Percentiles rank a stretch among this genome's conserved stretches.
Conservation (phyloP, 495 filamentous ascomycete species). For the Hypoxylon intermedium region DNA sequence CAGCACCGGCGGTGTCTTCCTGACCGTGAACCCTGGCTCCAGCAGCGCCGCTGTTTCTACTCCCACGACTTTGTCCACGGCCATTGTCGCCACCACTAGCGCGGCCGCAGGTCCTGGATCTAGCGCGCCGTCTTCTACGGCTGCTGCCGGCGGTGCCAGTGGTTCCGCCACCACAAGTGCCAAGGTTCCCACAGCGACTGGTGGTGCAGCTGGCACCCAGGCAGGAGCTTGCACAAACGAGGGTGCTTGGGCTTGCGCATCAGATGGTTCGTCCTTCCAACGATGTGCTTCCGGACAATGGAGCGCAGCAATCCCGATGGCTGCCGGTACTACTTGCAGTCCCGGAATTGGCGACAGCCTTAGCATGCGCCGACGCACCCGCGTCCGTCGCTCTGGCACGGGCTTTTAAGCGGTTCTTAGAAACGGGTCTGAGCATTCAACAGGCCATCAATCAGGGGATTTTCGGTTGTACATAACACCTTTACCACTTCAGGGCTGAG, state of each 20-base stretch:
- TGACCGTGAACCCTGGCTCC: conserved; percentile 28
- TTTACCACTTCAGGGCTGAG: conserved; percentile 7
- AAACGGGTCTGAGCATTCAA: not conserved
- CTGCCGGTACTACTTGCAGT: conserved; percentile 66
- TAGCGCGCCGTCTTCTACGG: conserved; percentile 24
- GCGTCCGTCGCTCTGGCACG: conserved; percentile 24
- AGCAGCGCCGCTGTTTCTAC: conserved; percentile 9
- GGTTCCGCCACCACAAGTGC: conserved; percentile 32
- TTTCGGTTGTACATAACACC: conserved; percentile 10
- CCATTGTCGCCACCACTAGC: conserved; percentile 25
- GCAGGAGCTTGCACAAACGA: conserved; percentile 57
- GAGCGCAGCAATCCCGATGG: conserved; percentile 60
- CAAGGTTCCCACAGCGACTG: conserved; percentile 20
- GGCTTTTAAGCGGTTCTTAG: conserved; percentile 1
- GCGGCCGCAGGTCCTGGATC: conserved; percentile 34
- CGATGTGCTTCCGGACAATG: conserved; percentile 70
- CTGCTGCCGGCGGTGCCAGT: conserved; percentile 15
- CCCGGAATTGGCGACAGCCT: conserved; percentile 59
- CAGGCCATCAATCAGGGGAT: not conserved
- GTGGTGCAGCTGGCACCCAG: conserved; percentile 23
- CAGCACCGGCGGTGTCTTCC: conserved; percentile 45
- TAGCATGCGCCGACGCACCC: conserved; percentile 32
- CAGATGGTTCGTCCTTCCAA: conserved; percentile 65
- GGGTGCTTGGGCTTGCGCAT: conserved; percentile 68
- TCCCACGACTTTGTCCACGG: conserved; percentile 36